A percentile compares a stretch with the other conserved stretches of the same genome.
These are phyloP conservation scores for Zymoseptoria brevis DNA, from an alignment of 2,329 filamentous ascomycete species.

Conservation along the genomic window DNA sequence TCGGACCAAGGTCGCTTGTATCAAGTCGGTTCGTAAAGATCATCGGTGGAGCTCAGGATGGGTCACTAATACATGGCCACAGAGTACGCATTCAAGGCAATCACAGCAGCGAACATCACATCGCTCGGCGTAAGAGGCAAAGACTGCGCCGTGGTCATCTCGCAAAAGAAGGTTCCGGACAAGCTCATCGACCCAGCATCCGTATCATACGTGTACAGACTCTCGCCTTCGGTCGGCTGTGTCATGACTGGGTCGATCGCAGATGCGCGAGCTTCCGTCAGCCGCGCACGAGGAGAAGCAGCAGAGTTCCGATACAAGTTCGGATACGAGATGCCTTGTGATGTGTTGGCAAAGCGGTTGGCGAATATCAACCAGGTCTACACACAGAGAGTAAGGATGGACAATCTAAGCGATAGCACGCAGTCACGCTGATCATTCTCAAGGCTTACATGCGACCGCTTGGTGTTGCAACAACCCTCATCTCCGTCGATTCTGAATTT, in stretches of 20 bases:
- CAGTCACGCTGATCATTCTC: slow-evolving; percentile 25
- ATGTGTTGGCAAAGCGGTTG: slow-evolving; percentile 89
- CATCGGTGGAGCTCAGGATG: background rate
- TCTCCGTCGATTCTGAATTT: slow-evolving; percentile 84
- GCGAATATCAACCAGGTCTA: slow-evolving; percentile 99
- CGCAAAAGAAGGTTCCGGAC: slow-evolving; percentile 99
- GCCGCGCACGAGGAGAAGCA: slow-evolving; percentile 87
- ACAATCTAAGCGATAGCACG: slow-evolving; percentile 2
- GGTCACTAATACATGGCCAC: slow-evolving; percentile 20
- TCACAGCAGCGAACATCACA: slow-evolving; percentile 98
- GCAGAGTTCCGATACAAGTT: slow-evolving; percentile 98
- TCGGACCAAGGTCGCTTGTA: slow-evolving; percentile 97
- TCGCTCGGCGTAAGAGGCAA: slow-evolving; percentile 93
- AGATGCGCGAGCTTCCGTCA: slow-evolving; percentile 87
- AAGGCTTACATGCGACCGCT: slow-evolving; percentile 97
- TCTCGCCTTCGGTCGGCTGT: slow-evolving; percentile 92
- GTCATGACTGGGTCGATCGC: slow-evolving; percentile 99
- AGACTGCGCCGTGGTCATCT: slow-evolving; percentile 92
- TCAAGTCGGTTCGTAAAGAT: slow-evolving; percentile 79
- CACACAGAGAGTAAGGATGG: slow-evolving; percentile 71
- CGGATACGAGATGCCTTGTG: slow-evolving; percentile 98
- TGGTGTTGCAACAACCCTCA: slow-evolving; percentile 88
- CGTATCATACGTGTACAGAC: slow-evolving; percentile 93
- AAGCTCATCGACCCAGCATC: slow-evolving; percentile 97
- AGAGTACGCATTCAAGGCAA: slow-evolving; percentile 99